Evolutionary conservation across 257 asterid genomes (phyloP), one percentile per base, ranked within the genome.

Genomic region (Salvia miltiorrhiza): DNA sequence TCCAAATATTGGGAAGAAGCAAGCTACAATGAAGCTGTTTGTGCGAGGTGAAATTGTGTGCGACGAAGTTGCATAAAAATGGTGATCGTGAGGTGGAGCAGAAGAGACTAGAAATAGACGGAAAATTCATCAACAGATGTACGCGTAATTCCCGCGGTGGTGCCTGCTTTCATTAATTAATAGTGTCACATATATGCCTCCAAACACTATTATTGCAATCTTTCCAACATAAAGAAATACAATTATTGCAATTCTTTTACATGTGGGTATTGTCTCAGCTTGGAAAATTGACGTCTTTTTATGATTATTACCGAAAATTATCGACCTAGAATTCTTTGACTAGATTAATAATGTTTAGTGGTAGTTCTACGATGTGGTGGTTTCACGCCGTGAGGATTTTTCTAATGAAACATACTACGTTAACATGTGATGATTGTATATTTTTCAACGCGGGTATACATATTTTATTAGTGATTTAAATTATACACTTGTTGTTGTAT

Each of bases 141-240:
- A 67, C 80, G 66, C 85, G 82, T 39, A 76, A 13, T 9, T 19
- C 11, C 66, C 81, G 59, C 84, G 81, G 77, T 28, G 55, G 48
- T 17, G n/a, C 52, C 45, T 47, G 0, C 43, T 33, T 13, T 2
- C 37, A 30, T 33, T 48, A 45, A 66, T n/a, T n/a, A 32, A 35
- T 49, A 33, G 6, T 5, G n/a, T n/a, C n/a, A n/a, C n/a, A n/a
- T n/a, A n/a, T 45, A 45, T 16, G 6, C 21, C 52, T 14, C 9
- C 52, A 5, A 26, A 14, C 52, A 5, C 55, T 20, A 49, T 49
- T 49, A 49, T 19, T 49, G 55, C 55, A 49, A 6, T 1, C 19
- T 7, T 9, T 49, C 6, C 2, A 0, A 5, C 8, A 7, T 35
- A 7, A 7, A 35, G 2, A 0, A 5, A 2, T 23, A 7, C 23